phyloP scores from a whole-genome alignment of 768 basidiomycete genomes.

The Serendipita indica region DNA sequence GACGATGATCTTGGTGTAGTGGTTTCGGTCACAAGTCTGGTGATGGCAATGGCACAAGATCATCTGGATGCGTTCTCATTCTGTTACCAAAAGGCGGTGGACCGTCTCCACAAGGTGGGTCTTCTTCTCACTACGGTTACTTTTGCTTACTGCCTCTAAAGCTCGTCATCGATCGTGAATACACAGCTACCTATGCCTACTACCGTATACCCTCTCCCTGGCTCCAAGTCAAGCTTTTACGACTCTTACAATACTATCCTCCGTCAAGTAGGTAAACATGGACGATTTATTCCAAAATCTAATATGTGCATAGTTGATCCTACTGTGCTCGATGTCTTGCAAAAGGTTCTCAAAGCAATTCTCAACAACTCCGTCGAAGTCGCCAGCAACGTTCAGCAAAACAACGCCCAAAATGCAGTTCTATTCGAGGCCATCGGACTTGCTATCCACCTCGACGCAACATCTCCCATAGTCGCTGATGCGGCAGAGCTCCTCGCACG shows the following conservation, averaged over 20 bases:
- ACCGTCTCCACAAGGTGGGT: conserved; percentile 64
- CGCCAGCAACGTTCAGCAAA: conserved; percentile 90
- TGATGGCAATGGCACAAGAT: conserved; percentile 90
- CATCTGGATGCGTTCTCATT: conserved; percentile 80
- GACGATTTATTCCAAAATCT: conserved; percentile 7
- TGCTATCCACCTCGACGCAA: conserved; percentile 89
- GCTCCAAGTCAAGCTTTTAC: conserved; percentile 91
- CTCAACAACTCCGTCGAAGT: conserved; percentile 87
- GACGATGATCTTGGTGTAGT: conserved; percentile 88
- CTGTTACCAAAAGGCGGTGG: conserved; percentile 89
- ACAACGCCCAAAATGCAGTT: conserved; percentile 96
- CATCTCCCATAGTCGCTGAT: conserved; percentile 71
- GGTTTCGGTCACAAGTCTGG: conserved; percentile 80
- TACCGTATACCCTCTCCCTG: conserved; percentile 97
- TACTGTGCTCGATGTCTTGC: conserved; percentile 57
- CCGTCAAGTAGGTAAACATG: conserved; percentile 54
- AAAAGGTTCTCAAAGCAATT: conserved; percentile 73
- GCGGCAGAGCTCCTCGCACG: conserved; percentile 85
- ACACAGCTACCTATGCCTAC: conserved; percentile 78
- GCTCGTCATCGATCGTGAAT: conserved; percentile 88
- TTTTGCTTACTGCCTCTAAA: conserved; percentile 21
- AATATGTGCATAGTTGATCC: conserved; percentile 60
- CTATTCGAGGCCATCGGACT: conserved; percentile 95
- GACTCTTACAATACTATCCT: conserved; percentile 87
- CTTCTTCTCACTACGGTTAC: conserved; percentile 14